Percentiles rank a stretch among this genome's conserved stretches.
These are phyloP conservation scores for Leptomonas pyrrhocoris DNA, from an alignment of 208 protist genomes.

Conservation along the genomic window DNA sequence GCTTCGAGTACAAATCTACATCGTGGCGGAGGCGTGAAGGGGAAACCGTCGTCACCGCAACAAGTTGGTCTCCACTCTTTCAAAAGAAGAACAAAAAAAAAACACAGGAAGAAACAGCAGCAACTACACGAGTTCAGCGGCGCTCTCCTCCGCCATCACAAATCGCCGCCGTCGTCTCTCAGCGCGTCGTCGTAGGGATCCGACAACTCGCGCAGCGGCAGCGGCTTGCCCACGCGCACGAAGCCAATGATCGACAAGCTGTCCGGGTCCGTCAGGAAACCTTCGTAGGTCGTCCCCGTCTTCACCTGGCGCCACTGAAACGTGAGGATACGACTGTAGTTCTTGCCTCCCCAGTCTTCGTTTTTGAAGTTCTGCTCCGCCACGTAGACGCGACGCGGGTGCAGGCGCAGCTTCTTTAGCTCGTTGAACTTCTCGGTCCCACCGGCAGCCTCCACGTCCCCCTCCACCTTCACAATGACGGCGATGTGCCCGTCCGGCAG, in stretches of 20 bases:
- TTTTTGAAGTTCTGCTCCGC: conserved; percentile 78
- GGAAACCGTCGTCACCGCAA: no score
- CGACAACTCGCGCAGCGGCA: neutral
- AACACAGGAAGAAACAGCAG: conserved; percentile 2
- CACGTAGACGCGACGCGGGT: conserved; percentile 64
- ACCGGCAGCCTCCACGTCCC: conserved; percentile 51
- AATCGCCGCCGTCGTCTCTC: conserved; percentile 29
- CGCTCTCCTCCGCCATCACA: conserved; percentile 28
- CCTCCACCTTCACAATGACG: conserved; percentile 62
- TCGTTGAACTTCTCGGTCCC: conserved; percentile 34
- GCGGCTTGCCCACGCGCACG: conserved; percentile 48
- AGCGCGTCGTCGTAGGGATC: conserved; percentile 34
- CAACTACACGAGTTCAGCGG: no score
- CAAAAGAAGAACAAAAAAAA: conserved; percentile 17
- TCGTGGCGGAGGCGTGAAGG: neutral
- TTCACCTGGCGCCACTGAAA: conserved; percentile 48
- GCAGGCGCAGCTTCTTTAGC: conserved; percentile 41
- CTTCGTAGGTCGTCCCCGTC: conserved; percentile 28
- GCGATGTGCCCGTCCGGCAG: conserved; percentile 48
- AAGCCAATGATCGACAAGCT: conserved; percentile 36
- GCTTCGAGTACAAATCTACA: neutral
- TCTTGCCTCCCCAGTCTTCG: conserved; percentile 41
- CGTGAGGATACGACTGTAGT: conserved; percentile 59
- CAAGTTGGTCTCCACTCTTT: no score
- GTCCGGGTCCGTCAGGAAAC: conserved; percentile 38